Base-by-base conservation (phyloP, 768 basidiomycete species). In the Boletus reticuloceps region DNA sequence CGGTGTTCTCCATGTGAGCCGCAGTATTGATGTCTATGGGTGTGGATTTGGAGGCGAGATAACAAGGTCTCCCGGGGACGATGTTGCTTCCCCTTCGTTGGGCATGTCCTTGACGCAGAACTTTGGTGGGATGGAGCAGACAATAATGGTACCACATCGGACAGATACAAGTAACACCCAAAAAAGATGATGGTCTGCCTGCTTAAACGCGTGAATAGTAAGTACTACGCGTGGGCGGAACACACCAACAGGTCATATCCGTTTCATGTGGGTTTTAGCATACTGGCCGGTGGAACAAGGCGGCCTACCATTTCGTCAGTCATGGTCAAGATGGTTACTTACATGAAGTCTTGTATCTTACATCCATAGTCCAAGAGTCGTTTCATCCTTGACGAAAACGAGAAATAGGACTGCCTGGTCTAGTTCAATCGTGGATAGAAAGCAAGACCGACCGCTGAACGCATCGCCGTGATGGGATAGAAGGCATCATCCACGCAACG, bases 1-100 rank as follows among this genome's bases (percentile, higher is more conserved):
- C 50, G 54, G 54, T 14, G 39, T 61, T 63, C 65, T 53, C 19
- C 50, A 54, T 50, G 48, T 20, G 64, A 62, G 40, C 62, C 54
- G 45, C 58, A 46, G 25, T 22, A 56, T 58, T 40, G 31, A 20
- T 25, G 37, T 37, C 34, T 27, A 46, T 48, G 13, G 12, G 32
- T 37, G 51, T 13, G 38, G 38, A 19, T 13, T 37, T 61, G 51
- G 51, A 56, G 55, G 49, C 8, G 39, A 57, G 61, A 55, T 47
- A 53, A 55, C 29, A 14, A 47, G 31, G 47, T 47, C 20, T 52
- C 27, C 14, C 36, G 29, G 55, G 52, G 36, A 22, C 12, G 29
- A 31, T 22, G 29, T 11, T 5, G 11, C 51, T 46, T 42, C 29
- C 9, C 11, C 37, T 53, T 20, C 20, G 38, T 43, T 39, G 27